A percentile compares a stretch with the other conserved stretches of the same genome.
These are phyloP conservation scores for Saccharomycopsis vini DNA, from an alignment of 805 yeast genomes.

Conservation along the genomic window DNA sequence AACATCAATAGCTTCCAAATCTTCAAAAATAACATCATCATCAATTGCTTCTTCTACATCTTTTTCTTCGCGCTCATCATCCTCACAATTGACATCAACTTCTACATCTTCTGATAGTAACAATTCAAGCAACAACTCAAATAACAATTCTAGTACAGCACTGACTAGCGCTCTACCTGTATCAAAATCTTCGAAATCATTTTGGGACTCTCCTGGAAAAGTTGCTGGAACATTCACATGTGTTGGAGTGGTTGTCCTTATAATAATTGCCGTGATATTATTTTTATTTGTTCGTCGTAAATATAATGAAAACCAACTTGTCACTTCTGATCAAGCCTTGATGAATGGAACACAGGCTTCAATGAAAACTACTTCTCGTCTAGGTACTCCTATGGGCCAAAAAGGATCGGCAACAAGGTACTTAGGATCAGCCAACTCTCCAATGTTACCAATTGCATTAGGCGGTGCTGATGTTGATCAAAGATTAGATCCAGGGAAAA, in stretches of 20 bases:
- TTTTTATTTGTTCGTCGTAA: constrained; percentile 30
- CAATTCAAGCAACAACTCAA: too few species aligned
- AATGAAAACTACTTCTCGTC: too few species aligned
- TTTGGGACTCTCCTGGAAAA: constrained; percentile 62
- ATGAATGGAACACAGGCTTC: too few species aligned
- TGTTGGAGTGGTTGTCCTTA: constrained; percentile 56
- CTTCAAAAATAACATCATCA: neutral
- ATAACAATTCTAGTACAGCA: too few species aligned
- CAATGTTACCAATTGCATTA: constrained; percentile 9
- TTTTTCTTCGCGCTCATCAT: neutral
- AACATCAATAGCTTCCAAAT: neutral
- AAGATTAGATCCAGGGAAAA: constrained; percentile 48
- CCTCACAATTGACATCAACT: neutral
- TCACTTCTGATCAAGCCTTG: constrained; percentile 6
- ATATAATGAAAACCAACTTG: constrained; percentile 17
- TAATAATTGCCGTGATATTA: constrained; percentile 34
- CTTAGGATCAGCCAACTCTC: neutral
- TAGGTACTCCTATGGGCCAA: constrained; percentile 10
- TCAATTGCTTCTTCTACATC: neutral
- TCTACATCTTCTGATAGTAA: neutral
- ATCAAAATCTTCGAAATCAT: constrained; percentile 30
- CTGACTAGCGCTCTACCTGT: too few species aligned
- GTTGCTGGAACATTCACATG: constrained; percentile 82
- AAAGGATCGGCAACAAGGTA: neutral
- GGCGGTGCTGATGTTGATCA: constrained; percentile 42